Conservation (phyloP, 176 grass and related monocot genomes). For the Ensete glaucum region DNA sequence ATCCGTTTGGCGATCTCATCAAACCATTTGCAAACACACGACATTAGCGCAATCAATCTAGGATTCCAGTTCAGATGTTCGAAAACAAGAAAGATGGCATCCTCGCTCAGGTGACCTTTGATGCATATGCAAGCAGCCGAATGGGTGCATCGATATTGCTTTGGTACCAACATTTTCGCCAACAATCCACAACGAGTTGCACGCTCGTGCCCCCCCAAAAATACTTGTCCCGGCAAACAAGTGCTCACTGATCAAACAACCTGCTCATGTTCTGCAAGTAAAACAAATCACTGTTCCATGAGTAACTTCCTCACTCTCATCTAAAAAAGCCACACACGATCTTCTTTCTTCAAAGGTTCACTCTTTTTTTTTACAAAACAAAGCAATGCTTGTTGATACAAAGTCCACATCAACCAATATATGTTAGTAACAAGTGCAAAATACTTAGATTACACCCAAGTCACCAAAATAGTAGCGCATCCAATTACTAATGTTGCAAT, state of each 20-base stretch:
- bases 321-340: background rate
- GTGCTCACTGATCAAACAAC: background rate
- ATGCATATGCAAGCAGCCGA: constrained; percentile 68
- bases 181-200: background rate
- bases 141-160: constrained; percentile 90
- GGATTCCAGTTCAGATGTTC: constrained; percentile 96
- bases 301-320: background rate
- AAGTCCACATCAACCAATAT: background rate
- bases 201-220: background rate
- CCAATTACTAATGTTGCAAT: background rate
- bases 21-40: constrained; percentile 98
- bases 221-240: background rate
- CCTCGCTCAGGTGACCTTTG: constrained; percentile 87
- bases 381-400: background rate
- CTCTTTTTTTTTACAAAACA: too few relatives aligned
- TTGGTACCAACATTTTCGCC: constrained; percentile 60
- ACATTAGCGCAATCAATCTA: constrained; percentile 64
- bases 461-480: background rate
- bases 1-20: constrained; percentile 76
- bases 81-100: constrained; percentile 88
- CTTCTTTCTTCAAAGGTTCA: too few relatives aligned
- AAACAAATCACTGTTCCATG: background rate
- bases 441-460: background rate
- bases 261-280: background rate
- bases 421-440: background rate